Base-by-base conservation (phyloP, 805 yeast species). In the Starmerella bombi region DNA sequence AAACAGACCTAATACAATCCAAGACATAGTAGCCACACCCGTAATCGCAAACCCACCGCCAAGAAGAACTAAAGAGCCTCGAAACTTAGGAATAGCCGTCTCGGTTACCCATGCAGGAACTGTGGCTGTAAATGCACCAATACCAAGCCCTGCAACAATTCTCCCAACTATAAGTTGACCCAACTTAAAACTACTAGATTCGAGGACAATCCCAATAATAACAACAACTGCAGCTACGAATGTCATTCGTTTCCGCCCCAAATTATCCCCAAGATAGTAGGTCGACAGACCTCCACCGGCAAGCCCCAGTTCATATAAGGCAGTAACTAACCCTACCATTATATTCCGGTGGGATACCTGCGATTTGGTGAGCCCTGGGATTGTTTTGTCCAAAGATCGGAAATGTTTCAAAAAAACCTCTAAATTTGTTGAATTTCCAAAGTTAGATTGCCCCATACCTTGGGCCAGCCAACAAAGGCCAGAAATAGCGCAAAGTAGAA, bases 31-130 rank as follows among this genome's bases (percentile, higher is more conserved):
- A 43, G 76, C 69, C 25, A 82, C 75, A 54, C 86, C 86, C 33
- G 73, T 61, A 14, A 75, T 73, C 45, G 75, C 72, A 32, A 75
- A 67, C 23, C 77, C 72, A 45, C 83, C 83, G 55, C 77, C 78
- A 50, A 76, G 58, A 40, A 71, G 66, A 34, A 77, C 80, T 50
- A 75, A 57, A 43, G 66, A 60, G 45, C 85, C 84, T 60, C 84
- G 69, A 47, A 63, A 64, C 40, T 66, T 67, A 3, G 80, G 67
- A 36, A 67, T 67, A 22, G 80, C 68, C 55, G 75, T 68, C 59
- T 80, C 91, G 1, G 84, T 65, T 52, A 77, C 81, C 74, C 80
- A 80, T 46, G 77, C 75, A 6, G 88, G 86, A 43, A 76, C 75
- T 22, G 83, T 76, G 12, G 83, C 72, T 9, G 83, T 75, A 55